Conservation (phyloP, 2,329 filamentous ascomycete genomes). For the Fusarium sp. region DNA sequence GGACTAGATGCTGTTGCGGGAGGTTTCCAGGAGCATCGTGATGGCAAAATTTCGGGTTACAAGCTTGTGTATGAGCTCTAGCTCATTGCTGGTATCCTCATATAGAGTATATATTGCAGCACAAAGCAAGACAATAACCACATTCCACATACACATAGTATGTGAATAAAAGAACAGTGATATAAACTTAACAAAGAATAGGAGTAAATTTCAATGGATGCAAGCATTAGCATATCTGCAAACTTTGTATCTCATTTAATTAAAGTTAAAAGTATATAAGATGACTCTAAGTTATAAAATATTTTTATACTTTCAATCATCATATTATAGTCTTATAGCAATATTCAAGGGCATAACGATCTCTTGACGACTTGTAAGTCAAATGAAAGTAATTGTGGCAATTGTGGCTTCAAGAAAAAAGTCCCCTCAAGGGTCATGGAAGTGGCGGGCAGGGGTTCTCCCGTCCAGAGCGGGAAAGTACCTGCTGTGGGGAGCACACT, state of each 20-base stretch:
- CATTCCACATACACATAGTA: too few species aligned
- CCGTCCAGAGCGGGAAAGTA: slow-evolving; percentile 27
- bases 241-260: too few species aligned
- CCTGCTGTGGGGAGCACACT: slow-evolving; percentile 45
- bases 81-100: background rate
- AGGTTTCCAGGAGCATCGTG: slow-evolving; percentile 57
- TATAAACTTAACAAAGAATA: background rate
- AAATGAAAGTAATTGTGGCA: slow-evolving; percentile 13
- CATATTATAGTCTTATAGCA: background rate
- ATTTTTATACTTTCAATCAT: background rate
- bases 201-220: too few species aligned
- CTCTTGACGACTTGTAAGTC: background rate
- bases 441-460: slow-evolving; percentile 25
- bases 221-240: background rate
- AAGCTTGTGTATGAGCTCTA: slow-evolving; percentile 58
- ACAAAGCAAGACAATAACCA: too few species aligned
- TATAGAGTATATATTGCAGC: background rate
- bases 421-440: slow-evolving; percentile 14
- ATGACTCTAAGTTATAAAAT: too few species aligned
- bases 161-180: background rate
- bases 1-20: slow-evolving; percentile 53
- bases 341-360: too few species aligned
- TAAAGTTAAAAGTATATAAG: too few species aligned
- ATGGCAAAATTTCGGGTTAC: slow-evolving; percentile 57
- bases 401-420: slow-evolving; percentile 25